These are phyloP conservation scores for Phytophthora melonis DNA, from an alignment of 352 stramenopile species.

Conservation along the genomic window DNA sequence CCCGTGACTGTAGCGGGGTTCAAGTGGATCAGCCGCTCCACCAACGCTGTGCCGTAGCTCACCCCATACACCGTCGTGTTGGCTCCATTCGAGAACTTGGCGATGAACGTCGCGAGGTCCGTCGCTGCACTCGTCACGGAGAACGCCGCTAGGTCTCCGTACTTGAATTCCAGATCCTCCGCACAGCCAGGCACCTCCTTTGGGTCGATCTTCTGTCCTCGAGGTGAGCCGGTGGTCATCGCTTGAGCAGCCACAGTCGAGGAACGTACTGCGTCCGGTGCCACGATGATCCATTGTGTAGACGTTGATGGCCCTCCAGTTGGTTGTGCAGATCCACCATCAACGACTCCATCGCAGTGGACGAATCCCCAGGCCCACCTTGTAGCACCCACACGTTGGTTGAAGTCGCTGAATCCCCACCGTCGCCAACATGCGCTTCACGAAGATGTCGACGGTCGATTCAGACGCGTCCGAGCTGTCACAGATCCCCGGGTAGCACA, in stretches of 20 bases:
- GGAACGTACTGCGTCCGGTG: slow-evolving; percentile 43
- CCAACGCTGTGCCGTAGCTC: slow-evolving; percentile 59
- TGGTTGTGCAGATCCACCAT: slow-evolving; percentile 40
- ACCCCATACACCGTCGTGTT: slow-evolving; percentile 50
- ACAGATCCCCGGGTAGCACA: slow-evolving; percentile 42
- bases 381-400: slow-evolving; percentile 56
- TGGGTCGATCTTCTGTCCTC: slow-evolving; percentile 24
- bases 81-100: slow-evolving; percentile 23
- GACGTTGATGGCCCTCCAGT: slow-evolving; percentile 39
- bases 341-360: slow-evolving; percentile 51
- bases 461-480: slow-evolving; percentile 6
- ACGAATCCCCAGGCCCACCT: slow-evolving; percentile 44
- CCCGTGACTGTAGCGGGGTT: slow-evolving; percentile 44
- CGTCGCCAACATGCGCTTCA: slow-evolving; percentile 44
- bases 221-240: slow-evolving; percentile 43
- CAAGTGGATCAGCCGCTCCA: slow-evolving; percentile 60
- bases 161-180: slow-evolving; percentile 43
- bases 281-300: slow-evolving; percentile 65
- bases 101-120: slow-evolving; percentile 40
- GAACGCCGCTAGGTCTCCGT: slow-evolving; percentile 50
- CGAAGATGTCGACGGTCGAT: slow-evolving; percentile 41
- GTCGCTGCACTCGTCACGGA: slow-evolving; percentile 49
- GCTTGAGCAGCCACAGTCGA: slow-evolving; percentile 53
- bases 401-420: slow-evolving; percentile 8
- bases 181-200: slow-evolving; percentile 43